These are phyloP conservation scores for Fusarium nodosum DNA, from an alignment of 2,329 filamentous ascomycete genomes.

Conservation along the genomic window DNA sequence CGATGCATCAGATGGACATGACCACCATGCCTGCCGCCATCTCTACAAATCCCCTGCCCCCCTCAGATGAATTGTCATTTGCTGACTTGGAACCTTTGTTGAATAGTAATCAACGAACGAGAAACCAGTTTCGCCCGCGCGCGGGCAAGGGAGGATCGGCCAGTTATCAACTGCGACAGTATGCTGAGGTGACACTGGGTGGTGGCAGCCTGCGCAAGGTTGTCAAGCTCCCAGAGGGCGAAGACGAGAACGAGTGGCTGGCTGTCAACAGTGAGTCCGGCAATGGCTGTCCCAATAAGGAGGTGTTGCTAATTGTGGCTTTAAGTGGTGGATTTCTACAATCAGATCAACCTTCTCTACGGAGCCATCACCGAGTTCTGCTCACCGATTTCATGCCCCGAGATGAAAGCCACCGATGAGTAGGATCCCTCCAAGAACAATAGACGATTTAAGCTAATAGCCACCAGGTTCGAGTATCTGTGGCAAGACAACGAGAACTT, in stretches of 20 bases:
- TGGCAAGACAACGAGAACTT: slow-evolving; percentile 97
- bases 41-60: slow-evolving; percentile 27
- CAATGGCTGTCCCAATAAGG: not conserved
- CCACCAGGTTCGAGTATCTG: slow-evolving; percentile 89
- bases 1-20: slow-evolving; percentile 51
- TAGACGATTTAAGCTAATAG: slow-evolving; percentile 30
- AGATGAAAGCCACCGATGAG: slow-evolving; percentile 99
- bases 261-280: slow-evolving; percentile 86
- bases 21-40: slow-evolving; percentile 52
- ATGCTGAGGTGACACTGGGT: slow-evolving; percentile 96
- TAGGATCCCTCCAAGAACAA: slow-evolving; percentile 58
- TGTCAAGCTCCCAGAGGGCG: slow-evolving; percentile 95
- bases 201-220: slow-evolving; percentile 96
- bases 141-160: slow-evolving; percentile 88
- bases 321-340: slow-evolving; percentile 99
- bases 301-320: slow-evolving; percentile 8
- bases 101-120: slow-evolving; percentile 84
- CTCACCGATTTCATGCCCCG: slow-evolving; percentile 94
- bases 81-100: slow-evolving; percentile 50
- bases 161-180: slow-evolving; percentile 94
- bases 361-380: slow-evolving; percentile 99
- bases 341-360: slow-evolving; percentile 99
- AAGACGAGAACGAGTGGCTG: slow-evolving; percentile 98
- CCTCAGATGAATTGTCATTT: slow-evolving; percentile 42
- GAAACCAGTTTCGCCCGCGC: slow-evolving; percentile 92